Percentiles rank a stretch among this genome's conserved stretches.
phyloP scores from a whole-genome alignment of 768 basidiomycete genomes.

The Tylopilus rubrobrunneus region DNA sequence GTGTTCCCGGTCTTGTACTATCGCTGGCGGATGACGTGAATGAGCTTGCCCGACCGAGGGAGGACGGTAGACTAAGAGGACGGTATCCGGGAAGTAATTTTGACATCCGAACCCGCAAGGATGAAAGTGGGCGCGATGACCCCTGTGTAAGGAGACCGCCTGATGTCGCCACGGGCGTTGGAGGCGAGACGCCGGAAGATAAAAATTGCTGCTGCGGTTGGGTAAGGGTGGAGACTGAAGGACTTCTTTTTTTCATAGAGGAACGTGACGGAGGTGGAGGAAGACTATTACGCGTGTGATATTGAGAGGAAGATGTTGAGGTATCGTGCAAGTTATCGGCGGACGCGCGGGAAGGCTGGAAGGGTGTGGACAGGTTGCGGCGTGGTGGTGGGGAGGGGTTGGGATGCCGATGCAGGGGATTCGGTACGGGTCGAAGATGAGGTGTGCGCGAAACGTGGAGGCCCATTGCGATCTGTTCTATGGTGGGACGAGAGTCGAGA shows the following conservation, averaged over 20 bases:
- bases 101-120: slow-evolving; percentile 50
- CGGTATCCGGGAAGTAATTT: slow-evolving; percentile 46
- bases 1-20: slow-evolving; percentile 39
- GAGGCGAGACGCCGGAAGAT: slow-evolving; percentile 18
- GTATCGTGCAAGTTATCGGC: slow-evolving; percentile 24
- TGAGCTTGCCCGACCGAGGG: slow-evolving; percentile 31
- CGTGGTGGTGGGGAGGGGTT: slow-evolving; percentile 14
- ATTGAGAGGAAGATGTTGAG: slow-evolving; percentile 20
- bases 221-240: slow-evolving; percentile 20
- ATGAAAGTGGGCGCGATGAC: slow-evolving; percentile 29
- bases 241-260: slow-evolving; percentile 55
- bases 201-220: slow-evolving; percentile 16
- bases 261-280: slow-evolving; percentile 61
- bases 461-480: slow-evolving; percentile 80
- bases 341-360: slow-evolving; percentile 19
- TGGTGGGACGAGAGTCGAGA: slow-evolving; percentile 52
- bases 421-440: slow-evolving; percentile 47
- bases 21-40: slow-evolving; percentile 32
- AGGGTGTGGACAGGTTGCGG: slow-evolving; percentile 24
- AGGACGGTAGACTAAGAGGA: slow-evolving; percentile 34
- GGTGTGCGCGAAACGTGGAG: slow-evolving; percentile 75
- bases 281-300: slow-evolving; percentile 29
- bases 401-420: slow-evolving; percentile 18
- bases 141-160: slow-evolving; percentile 23
- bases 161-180: slow-evolving; percentile 37